phyloP scores from a whole-genome alignment of 345 rosid genomes.

The Citrus australasica region DNA sequence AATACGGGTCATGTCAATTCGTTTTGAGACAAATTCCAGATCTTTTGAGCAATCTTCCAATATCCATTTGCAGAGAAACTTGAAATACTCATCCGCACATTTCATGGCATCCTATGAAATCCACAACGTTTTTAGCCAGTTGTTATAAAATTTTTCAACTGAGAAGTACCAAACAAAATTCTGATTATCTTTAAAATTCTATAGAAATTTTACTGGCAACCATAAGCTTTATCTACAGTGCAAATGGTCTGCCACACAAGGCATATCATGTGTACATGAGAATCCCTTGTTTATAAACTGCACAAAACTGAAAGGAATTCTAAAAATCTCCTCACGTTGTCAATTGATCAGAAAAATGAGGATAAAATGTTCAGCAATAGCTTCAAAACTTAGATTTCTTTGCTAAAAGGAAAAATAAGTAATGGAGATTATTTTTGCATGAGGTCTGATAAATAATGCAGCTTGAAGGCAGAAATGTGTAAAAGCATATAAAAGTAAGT shows the following conservation, averaged over 20 bases:
- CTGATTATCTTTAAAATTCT: background rate
- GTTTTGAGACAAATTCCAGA: constrained; percentile 54
- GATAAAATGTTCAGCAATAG: background rate
- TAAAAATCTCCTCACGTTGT: background rate
- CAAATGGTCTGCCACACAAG: background rate
- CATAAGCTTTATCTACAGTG: background rate
- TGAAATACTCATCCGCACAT: constrained; percentile 69
- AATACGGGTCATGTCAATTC: constrained; percentile 47
- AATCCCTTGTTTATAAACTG: background rate
- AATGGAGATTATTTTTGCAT: background rate
- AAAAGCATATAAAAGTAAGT: background rate
- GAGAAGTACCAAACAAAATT: background rate
- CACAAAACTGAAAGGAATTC: background rate
- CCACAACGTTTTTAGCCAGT: background rate
- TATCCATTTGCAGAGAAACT: constrained; percentile 71
- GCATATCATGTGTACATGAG: background rate
- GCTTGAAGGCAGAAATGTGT: background rate
- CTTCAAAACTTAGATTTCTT: background rate
- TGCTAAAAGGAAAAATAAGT: background rate
- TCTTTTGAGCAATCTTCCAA: constrained; percentile 61
- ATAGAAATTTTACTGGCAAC: background rate
- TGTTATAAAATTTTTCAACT: background rate
- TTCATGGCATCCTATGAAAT: constrained; percentile 67
- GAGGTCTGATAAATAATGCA: background rate
- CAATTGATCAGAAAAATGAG: background rate